A percentile compares a stretch with the other conserved stretches of the same genome.
These are phyloP conservation scores for Pinus tabuliformis DNA, from an alignment of 75 land plant genomes.

Conservation along the genomic window DNA sequence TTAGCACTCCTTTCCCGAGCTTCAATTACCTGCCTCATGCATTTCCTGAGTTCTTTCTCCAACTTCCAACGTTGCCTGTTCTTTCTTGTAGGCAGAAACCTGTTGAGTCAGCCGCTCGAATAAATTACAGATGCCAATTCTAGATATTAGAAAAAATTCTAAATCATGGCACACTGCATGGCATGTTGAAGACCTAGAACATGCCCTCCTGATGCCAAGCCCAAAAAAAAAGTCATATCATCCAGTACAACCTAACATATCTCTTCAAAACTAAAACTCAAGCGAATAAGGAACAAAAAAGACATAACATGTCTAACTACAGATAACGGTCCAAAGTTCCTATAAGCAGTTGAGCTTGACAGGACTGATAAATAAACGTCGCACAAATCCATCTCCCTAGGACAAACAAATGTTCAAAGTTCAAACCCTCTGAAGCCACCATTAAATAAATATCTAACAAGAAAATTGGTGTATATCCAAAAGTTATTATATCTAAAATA, in stretches of 20 bases:
- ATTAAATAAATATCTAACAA: neutral
- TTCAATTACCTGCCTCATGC: constrained; percentile 14
- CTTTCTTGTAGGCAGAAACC: constrained; percentile 31
- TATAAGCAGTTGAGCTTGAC: neutral
- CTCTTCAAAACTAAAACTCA: too few species aligned
- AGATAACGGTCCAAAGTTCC: constrained; percentile 5
- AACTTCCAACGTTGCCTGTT: constrained; percentile 20
- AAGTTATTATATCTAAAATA: neutral
- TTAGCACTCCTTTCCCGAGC: constrained; percentile 16
- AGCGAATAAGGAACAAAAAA: too few species aligned
- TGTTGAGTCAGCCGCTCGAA: neutral
- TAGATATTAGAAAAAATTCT: neutral
- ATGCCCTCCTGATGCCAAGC: too few species aligned
- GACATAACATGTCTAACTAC: constrained; percentile 40
- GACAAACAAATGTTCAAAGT: neutral
- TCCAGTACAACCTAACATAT: too few species aligned
- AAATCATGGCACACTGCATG: neutral
- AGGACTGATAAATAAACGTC: neutral
- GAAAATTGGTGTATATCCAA: neutral
- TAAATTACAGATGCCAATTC: neutral
- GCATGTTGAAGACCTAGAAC: constrained; percentile 53
- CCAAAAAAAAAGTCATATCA: too few species aligned
- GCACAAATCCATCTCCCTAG: neutral
- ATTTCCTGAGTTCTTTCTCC: constrained; percentile 16
- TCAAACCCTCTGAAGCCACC: neutral